These are phyloP conservation scores for Taphrina betulina DNA, from an alignment of 1,139 yeast species.

Conservation along the genomic window DNA sequence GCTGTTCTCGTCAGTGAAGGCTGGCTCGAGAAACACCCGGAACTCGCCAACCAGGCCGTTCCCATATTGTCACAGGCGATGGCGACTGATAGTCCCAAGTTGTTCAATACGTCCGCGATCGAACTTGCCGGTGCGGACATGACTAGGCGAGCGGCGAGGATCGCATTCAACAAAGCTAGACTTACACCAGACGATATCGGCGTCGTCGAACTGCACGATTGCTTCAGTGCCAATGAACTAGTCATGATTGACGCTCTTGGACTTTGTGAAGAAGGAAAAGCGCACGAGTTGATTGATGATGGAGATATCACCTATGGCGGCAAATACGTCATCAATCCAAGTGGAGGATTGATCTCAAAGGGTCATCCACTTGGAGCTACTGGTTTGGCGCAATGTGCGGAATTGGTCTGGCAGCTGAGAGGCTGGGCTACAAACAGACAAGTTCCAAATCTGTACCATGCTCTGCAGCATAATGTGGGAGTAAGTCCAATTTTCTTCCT, in stretches of 20 bases:
- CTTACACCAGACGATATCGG: slow-evolving; percentile 41
- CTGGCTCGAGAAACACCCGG: slow-evolving; percentile 55
- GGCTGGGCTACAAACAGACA: slow-evolving; percentile 43
- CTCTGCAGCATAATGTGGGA: slow-evolving; percentile 43
- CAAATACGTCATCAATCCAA: slow-evolving; percentile 42
- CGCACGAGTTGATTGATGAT: slow-evolving; percentile 40
- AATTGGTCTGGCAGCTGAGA: slow-evolving; percentile 43
- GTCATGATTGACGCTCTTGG: slow-evolving; percentile 42
- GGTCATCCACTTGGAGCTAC: slow-evolving; percentile 45
- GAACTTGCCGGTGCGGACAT: slow-evolving; percentile 42
- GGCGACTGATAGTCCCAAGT: slow-evolving; percentile 40
- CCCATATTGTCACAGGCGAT: slow-evolving; percentile 42
- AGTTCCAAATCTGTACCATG: slow-evolving; percentile 40
- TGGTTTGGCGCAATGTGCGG: slow-evolving; percentile 43
- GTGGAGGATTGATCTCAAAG: slow-evolving; percentile 43
- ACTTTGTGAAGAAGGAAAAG: slow-evolving; percentile 41
- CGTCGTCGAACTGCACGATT: slow-evolving; percentile 43
- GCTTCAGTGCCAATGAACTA: slow-evolving; percentile 43
- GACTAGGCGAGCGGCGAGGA: slow-evolving; percentile 40
- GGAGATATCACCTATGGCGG: slow-evolving; percentile 43
- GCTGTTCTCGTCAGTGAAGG: slow-evolving; percentile 69
- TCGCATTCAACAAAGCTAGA: slow-evolving; percentile 38
- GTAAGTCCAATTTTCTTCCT: no score
- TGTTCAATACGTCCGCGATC: slow-evolving; percentile 40
- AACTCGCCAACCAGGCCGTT: slow-evolving; percentile 40